A percentile compares a stretch with the other conserved stretches of the same genome.
Conservation (phyloP, 108 stramenopile species). For the Fistulifera solaris region DNA sequence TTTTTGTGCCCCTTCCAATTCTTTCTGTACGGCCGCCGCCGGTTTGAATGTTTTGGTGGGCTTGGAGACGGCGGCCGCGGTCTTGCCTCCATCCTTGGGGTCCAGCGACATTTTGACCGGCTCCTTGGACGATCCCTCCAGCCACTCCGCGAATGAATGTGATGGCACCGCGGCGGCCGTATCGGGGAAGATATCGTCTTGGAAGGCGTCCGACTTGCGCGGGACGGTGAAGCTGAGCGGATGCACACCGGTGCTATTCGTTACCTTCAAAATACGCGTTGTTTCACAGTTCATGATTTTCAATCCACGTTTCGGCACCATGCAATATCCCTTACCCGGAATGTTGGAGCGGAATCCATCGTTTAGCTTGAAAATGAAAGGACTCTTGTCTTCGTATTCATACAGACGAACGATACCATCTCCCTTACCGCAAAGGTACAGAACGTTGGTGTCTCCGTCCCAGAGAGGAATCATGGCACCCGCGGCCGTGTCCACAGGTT, state of each 20-base stretch:
- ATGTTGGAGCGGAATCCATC: constrained; percentile 90
- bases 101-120: constrained; percentile 81
- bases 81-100: constrained; percentile 30
- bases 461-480: constrained; percentile 97
- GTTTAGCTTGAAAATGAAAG: constrained; percentile 74
- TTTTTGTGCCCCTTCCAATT: constrained; percentile 60
- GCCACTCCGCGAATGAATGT: constrained; percentile 91
- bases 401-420: constrained; percentile 97
- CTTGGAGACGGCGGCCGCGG: constrained; percentile 9
- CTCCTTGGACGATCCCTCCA: constrained; percentile 74
- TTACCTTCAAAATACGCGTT: constrained; percentile 90
- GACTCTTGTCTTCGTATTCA: constrained; percentile 89
- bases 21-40: constrained; percentile 51
- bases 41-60: constrained; percentile 54
- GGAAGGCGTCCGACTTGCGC: constrained; percentile 97
- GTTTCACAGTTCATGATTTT: constrained; percentile 94
- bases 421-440: constrained; percentile 98
- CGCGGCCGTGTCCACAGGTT: constrained; percentile 93
- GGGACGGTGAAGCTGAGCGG: constrained; percentile 92
- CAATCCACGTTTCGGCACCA: constrained; percentile 93
- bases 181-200: constrained; percentile 97
- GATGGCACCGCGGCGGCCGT: constrained; percentile 68
- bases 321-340: constrained; percentile 94
- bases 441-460: constrained; percentile 84
- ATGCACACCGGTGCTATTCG: constrained; percentile 82